Conservation (phyloP, 495 filamentous ascomycete genomes). For the Penicillium diatomitis region DNA sequence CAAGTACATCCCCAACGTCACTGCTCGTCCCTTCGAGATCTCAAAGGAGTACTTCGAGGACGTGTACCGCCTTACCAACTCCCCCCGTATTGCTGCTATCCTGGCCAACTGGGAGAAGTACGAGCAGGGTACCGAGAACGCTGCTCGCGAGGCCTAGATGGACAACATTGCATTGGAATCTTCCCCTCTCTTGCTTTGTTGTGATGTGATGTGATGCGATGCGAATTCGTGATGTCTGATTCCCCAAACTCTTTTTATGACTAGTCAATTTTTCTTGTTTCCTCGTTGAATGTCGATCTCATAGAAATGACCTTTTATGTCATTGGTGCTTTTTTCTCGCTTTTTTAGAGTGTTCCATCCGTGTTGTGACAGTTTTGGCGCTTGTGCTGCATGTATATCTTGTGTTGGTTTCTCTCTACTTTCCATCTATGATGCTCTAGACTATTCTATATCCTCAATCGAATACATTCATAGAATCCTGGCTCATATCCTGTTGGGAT, state of each 20-base stretch:
- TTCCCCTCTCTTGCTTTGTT: slow-evolving; percentile 2
- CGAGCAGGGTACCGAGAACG: slow-evolving; percentile 37
- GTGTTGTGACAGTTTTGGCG: too few species aligned
- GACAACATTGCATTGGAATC: neutral
- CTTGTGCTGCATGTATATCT: too few species aligned
- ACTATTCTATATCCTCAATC: too few species aligned
- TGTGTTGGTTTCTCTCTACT: too few species aligned
- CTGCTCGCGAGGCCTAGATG: slow-evolving; percentile 7
- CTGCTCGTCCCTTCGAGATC: slow-evolving; percentile 86
- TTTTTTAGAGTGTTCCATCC: too few species aligned
- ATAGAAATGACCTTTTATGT: slow-evolving; percentile 6
- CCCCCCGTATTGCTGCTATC: slow-evolving; percentile 81
- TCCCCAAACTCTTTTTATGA: slow-evolving; percentile 7
- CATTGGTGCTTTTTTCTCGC: too few species aligned
- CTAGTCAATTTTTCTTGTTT: too few species aligned
- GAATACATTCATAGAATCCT: too few species aligned
- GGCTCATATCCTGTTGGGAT: too few species aligned
- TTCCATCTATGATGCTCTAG: too few species aligned
- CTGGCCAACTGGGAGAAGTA: slow-evolving; percentile 77
- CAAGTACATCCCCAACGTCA: slow-evolving; percentile 99
- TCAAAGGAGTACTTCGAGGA: slow-evolving; percentile 99
- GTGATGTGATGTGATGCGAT: slow-evolving; percentile 1
- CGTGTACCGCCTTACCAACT: slow-evolving; percentile 88
- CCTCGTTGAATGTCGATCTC: neutral
- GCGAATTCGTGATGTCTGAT: slow-evolving; percentile 2